phyloP scores from a whole-genome alignment of 2,329 filamentous ascomycete genomes.

The Fusarium setosum region DNA sequence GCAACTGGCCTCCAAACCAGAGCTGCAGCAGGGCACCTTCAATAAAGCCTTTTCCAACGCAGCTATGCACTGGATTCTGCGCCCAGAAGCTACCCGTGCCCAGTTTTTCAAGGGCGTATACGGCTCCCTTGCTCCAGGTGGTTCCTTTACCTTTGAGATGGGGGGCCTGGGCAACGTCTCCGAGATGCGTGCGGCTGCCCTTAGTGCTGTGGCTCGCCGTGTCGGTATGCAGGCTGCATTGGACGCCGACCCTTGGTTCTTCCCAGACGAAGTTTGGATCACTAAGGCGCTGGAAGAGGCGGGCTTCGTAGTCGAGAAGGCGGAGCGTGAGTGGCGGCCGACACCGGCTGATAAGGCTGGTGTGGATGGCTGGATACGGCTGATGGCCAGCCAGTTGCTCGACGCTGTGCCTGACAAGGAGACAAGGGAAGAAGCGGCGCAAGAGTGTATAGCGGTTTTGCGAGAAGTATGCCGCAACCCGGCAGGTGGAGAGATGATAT shows the following conservation, averaged over 20 bases:
- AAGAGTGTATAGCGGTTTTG: slow-evolving; percentile 65
- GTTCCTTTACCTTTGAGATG: slow-evolving; percentile 75
- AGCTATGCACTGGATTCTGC: slow-evolving; percentile 75
- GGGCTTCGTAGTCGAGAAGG: slow-evolving; percentile 61
- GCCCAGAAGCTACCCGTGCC: slow-evolving; percentile 53
- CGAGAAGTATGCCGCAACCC: slow-evolving; percentile 65
- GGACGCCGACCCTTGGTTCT: slow-evolving; percentile 75
- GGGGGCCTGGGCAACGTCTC: slow-evolving; percentile 76
- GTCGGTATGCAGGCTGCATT: slow-evolving; percentile 61
- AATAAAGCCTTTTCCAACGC: slow-evolving; percentile 75
- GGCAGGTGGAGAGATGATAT: slow-evolving; percentile 66
- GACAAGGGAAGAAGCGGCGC: slow-evolving; percentile 63
- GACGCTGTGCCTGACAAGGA: slow-evolving; percentile 59
- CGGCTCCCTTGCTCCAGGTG: slow-evolving; percentile 64
- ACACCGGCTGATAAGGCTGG: slow-evolving; percentile 69
- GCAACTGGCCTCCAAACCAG: slow-evolving; percentile 47
- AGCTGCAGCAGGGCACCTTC: slow-evolving; percentile 53
- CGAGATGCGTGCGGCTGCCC: slow-evolving; percentile 70
- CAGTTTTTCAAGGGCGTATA: slow-evolving; percentile 65
- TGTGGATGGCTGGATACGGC: slow-evolving; percentile 72
- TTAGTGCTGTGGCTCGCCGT: slow-evolving; percentile 63
- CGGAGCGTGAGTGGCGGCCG: slow-evolving; percentile 74
- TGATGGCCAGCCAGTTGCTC: slow-evolving; percentile 71
- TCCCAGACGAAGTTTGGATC: slow-evolving; percentile 73
- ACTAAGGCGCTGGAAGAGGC: slow-evolving; percentile 55